Percentiles rank a stretch among this genome's conserved stretches.
Evolutionary conservation across 23 red algal species (phyloP).

Genomic region (Pyropia yezoensis): DNA sequence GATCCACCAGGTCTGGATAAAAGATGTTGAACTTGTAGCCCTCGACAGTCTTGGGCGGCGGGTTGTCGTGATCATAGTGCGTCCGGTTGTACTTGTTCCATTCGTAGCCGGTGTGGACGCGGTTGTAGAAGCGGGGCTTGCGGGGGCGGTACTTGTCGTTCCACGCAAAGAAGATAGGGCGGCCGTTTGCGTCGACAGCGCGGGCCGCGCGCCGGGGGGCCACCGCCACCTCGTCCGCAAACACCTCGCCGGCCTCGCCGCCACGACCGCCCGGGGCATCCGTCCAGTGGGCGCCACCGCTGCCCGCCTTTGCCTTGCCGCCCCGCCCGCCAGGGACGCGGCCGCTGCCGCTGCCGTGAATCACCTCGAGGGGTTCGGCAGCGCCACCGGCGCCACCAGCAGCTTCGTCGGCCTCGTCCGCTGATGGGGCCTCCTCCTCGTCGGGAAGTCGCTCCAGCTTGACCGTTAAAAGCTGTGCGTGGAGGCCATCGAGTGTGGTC

Average conservation of each 20-base stretch:
- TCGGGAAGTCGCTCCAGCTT: too few relatives aligned
- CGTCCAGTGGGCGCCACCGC: neutral
- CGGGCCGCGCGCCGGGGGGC: neutral
- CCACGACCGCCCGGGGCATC: neutral
- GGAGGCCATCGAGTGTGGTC: neutral
- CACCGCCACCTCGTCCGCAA: constrained; percentile 53
- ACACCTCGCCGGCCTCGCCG: constrained; percentile 56
- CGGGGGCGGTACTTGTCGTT: constrained; percentile 75
- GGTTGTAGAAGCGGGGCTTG: constrained; percentile 71
- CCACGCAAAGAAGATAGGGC: constrained; percentile 13
- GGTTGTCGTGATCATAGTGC: constrained; percentile 92
- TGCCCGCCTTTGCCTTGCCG: neutral
- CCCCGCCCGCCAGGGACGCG: neutral
- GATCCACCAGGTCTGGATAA: constrained; percentile 74
- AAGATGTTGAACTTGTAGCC: constrained; percentile 97
- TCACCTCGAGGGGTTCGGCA: too few relatives aligned
- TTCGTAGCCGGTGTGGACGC: constrained; percentile 71
- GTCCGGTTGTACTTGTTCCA: constrained; percentile 97
- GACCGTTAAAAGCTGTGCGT: neutral
- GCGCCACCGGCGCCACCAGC: too few relatives aligned
- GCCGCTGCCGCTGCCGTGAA: neutral
- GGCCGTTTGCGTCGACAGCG: neutral
- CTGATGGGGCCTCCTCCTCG: too few relatives aligned
- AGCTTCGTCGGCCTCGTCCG: too few relatives aligned
- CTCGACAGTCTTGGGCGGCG: constrained; percentile 82